These are phyloP conservation scores for Phytopythium aichiense DNA, from an alignment of 352 stramenopile genomes.

Conservation along the genomic window DNA sequence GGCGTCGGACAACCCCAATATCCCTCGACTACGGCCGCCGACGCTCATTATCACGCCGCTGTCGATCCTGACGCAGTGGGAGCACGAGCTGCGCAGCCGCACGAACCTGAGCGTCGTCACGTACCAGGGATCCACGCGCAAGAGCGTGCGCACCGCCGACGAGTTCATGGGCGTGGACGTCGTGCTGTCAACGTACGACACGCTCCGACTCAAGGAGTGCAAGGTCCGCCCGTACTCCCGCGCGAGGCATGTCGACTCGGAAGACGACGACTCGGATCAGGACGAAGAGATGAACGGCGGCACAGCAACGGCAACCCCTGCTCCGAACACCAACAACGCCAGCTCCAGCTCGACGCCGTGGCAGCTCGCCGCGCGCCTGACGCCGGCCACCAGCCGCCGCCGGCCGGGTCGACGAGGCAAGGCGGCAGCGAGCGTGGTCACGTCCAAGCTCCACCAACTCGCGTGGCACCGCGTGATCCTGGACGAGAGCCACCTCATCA, in stretches of 20 bases:
- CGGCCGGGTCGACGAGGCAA: constrained; percentile 10
- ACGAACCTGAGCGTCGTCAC: constrained; percentile 71
- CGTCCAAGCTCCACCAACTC: constrained; percentile 71
- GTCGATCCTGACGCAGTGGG: constrained; percentile 85
- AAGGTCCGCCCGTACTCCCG: constrained; percentile 28
- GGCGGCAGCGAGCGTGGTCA: constrained; percentile 17
- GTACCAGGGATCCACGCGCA: constrained; percentile 66
- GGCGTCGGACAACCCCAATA: constrained; percentile 11
- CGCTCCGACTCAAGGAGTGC: constrained; percentile 65
- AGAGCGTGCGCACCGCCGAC: constrained; percentile 52
- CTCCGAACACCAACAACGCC: not conserved
- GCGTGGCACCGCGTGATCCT: constrained; percentile 86
- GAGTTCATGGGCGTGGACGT: constrained; percentile 81
- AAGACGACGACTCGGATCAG: constrained; percentile 14
- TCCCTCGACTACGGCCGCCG: constrained; percentile 44
- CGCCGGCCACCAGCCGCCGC: constrained; percentile 2
- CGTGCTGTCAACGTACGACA: constrained; percentile 81
- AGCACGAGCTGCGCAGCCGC: constrained; percentile 74
- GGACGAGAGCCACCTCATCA: constrained; percentile 89
- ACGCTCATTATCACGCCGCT: constrained; percentile 80
- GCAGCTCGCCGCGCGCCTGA: constrained; percentile 4
- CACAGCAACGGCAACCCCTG: not conserved
- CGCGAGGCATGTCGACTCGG: constrained; percentile 15
- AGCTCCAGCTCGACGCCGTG: constrained; percentile 11
- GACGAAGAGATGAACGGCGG: constrained; percentile 9